phyloP scores from a whole-genome alignment of 805 yeast species.

The Candida mattraensis region DNA sequence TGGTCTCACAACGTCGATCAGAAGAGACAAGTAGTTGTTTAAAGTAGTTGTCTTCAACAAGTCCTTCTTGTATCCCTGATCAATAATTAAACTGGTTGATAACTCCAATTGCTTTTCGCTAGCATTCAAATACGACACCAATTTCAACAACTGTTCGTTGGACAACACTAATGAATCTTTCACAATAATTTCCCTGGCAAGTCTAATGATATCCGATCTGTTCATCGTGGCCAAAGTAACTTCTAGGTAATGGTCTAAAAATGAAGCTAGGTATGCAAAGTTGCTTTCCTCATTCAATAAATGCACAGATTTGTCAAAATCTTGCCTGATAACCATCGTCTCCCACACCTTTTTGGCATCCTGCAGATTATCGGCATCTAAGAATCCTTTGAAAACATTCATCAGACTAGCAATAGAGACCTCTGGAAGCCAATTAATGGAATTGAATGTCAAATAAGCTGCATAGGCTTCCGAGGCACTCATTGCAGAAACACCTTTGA shows the following conservation, averaged over 20 bases:
- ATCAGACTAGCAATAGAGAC: conserved; percentile 29
- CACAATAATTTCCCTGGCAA: conserved; percentile 30
- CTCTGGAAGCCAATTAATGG: conserved; percentile 36
- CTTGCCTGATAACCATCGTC: conserved; percentile 31
- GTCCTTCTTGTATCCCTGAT: conserved; percentile 34
- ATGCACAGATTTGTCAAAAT: conserved; percentile 28
- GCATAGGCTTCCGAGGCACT: conserved; percentile 28
- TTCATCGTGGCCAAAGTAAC: conserved; percentile 21
- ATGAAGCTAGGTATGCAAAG: conserved; percentile 17
- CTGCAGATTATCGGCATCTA: conserved; percentile 23
- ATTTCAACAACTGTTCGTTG: conserved; percentile 22
- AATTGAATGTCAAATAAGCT: conserved; percentile 28
- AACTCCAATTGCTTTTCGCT: conserved; percentile 18
- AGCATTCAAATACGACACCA: conserved; percentile 27
- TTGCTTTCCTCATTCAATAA: conserved; percentile 16
- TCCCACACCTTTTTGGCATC: conserved; percentile 33
- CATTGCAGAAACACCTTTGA: conserved; percentile 28
- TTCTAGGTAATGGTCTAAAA: conserved; percentile 25
- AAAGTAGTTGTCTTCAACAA: conserved; percentile 13
- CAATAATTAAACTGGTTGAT: conserved; percentile 26
- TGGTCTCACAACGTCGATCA: conserved; percentile 30
- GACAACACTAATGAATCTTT: conserved; percentile 29
- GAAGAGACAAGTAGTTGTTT: conserved; percentile 32
- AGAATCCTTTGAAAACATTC: conserved; percentile 25
- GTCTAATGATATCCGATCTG: conserved; percentile 27